These are phyloP conservation scores for Metarhizium guizhouense DNA, from an alignment of 2,329 filamentous ascomycete genomes.

Conservation along the genomic window DNA sequence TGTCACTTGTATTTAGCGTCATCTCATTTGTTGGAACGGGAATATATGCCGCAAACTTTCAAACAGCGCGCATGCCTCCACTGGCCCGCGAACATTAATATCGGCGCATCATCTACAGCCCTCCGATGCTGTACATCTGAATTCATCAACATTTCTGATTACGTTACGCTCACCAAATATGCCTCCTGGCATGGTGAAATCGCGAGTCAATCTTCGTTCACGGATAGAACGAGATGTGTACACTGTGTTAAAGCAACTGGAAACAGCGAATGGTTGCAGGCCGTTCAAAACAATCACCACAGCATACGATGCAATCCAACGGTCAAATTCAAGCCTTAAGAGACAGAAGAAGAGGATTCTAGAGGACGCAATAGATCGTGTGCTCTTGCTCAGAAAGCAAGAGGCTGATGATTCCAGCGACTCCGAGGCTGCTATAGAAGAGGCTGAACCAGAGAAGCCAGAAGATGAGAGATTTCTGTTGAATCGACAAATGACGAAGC, in stretches of 20 bases:
- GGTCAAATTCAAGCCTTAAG: conserved; percentile 79
- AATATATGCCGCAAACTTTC: background rate
- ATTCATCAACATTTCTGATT: background rate
- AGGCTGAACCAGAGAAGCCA: conserved; percentile 20
- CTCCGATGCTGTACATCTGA: background rate
- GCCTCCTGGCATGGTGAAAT: background rate
- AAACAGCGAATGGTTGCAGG: conserved; percentile 48
- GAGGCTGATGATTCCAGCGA: conserved; percentile 47
- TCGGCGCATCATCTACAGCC: background rate
- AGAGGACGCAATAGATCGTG: conserved; percentile 78
- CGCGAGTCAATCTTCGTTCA: conserved; percentile 13
- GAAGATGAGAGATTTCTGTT: conserved; percentile 29
- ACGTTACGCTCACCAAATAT: background rate
- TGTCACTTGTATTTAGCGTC: background rate
- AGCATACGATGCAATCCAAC: conserved; percentile 73
- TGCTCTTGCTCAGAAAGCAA: conserved; percentile 64
- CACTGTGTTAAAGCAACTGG: conserved; percentile 67
- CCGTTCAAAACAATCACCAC: conserved; percentile 40
- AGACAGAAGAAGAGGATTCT: conserved; percentile 72
- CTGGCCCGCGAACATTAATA: no score
- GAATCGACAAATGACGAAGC: conserved; percentile 32
- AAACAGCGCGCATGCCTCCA: background rate
- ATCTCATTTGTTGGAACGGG: background rate
- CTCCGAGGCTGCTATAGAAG: conserved; percentile 39
- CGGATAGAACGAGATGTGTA: conserved; percentile 64